Evolutionary conservation across 2,329 filamentous ascomycete genomes (phyloP).

Genomic region (Colletotrichum higginsianum): DNA sequence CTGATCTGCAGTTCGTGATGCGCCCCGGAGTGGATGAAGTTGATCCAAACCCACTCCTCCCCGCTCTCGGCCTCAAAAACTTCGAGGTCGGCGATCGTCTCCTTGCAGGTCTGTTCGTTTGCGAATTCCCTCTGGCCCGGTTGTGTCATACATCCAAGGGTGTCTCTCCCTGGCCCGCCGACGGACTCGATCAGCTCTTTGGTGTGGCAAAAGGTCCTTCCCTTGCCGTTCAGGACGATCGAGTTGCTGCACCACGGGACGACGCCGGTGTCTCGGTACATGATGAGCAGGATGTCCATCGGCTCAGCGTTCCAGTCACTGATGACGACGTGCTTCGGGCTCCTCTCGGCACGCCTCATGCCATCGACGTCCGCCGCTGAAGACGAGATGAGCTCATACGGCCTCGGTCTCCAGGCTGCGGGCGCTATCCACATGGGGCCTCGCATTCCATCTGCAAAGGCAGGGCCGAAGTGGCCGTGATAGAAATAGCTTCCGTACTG

Average conservation of each 20-base stretch:
- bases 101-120: slow-evolving; percentile 20
- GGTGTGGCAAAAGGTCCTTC: slow-evolving; percentile 20
- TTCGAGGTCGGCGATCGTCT: slow-evolving; percentile 29
- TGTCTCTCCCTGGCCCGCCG: slow-evolving; percentile 20
- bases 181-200: slow-evolving; percentile 17
- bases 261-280: slow-evolving; percentile 34
- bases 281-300: slow-evolving; percentile 31
- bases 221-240: slow-evolving; percentile 36
- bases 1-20: slow-evolving; percentile 38
- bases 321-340: slow-evolving; percentile 30
- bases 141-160: slow-evolving; percentile 23
- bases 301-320: slow-evolving; percentile 39
- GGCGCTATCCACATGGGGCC: slow-evolving; percentile 37
- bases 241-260: slow-evolving; percentile 38
- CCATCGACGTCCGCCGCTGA: slow-evolving; percentile 17
- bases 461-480: slow-evolving; percentile 30
- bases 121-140: slow-evolving; percentile 20
- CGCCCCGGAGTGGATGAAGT: slow-evolving; percentile 37
- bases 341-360: slow-evolving; percentile 31
- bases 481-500: slow-evolving; percentile 38
- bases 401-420: slow-evolving; percentile 32
- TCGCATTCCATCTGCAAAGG: slow-evolving; percentile 39
- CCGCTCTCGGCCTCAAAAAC: slow-evolving; percentile 26
- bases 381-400: slow-evolving; percentile 32
- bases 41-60: slow-evolving; percentile 37